Evolutionary conservation across 2,329 filamentous ascomycete species (phyloP).

Genomic region (Celoporthe dispersa): DNA sequence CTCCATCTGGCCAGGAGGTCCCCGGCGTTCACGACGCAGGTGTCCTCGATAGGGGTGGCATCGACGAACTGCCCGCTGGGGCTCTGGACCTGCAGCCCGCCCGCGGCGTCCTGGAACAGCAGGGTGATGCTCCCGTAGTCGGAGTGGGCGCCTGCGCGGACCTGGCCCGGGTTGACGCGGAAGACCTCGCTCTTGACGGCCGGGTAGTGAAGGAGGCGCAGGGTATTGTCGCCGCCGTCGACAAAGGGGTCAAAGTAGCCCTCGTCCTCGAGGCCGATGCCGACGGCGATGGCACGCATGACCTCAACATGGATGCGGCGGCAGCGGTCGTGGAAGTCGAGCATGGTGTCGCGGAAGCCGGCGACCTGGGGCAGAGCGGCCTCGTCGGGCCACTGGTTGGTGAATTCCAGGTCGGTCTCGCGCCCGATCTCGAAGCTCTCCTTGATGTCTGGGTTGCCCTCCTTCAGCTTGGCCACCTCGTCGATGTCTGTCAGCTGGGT

Average conservation of each 20-base stretch:
- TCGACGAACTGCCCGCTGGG: conserved; percentile 80
- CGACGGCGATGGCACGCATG: conserved; percentile 85
- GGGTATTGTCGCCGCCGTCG: conserved; percentile 69
- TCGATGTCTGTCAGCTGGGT: conserved; percentile 56
- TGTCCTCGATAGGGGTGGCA: conserved; percentile 78
- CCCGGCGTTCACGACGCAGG: conserved; percentile 87
- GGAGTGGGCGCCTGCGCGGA: conserved; percentile 79
- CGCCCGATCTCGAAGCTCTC: conserved; percentile 69
- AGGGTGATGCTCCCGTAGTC: conserved; percentile 66
- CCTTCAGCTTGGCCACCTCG: conserved; percentile 63
- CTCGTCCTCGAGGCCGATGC: conserved; percentile 71
- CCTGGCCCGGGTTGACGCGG: conserved; percentile 67
- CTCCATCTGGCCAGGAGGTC: conserved; percentile 87
- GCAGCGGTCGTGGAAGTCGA: conserved; percentile 74
- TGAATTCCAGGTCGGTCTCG: conserved; percentile 60
- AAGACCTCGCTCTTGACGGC: conserved; percentile 69
- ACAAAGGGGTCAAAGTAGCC: conserved; percentile 78
- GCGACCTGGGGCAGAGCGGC: conserved; percentile 50
- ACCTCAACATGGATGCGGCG: conserved; percentile 75
- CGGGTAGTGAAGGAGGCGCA: conserved; percentile 80
- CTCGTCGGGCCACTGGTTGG: conserved; percentile 77
- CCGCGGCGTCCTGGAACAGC: conserved; percentile 63
- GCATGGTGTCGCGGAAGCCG: conserved; percentile 74
- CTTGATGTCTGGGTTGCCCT: conserved; percentile 66
- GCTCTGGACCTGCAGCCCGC: conserved; percentile 64